Base-by-base conservation (phyloP, 768 basidiomycete genomes). In the Trametes punicea region DNA sequence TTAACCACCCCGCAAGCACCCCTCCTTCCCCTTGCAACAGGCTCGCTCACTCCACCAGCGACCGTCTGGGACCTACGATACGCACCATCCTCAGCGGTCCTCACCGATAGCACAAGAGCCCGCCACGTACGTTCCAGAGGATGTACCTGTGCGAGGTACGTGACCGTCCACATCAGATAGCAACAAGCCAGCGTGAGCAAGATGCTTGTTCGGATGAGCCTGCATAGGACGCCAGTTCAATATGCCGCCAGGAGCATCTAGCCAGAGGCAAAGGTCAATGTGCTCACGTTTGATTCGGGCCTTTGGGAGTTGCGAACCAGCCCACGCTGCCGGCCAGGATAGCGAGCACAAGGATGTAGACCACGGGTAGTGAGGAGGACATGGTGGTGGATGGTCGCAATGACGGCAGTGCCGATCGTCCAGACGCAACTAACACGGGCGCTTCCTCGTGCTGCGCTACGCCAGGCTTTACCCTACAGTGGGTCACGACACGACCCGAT, bases 141-240 rank as follows among this genome's bases (percentile, higher is more conserved):
- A 67, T 98, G 85, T 47, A 97, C 71, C 68, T 98, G 95, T 1
- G 94, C 93, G 69, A 97, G 79, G 73, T 96, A 98, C n/a, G 95
- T 94, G 67, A 96, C 83, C 75, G 88, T 88, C 95, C 95, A 98
- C 85, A 98, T 87, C 64, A 98, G 81, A 75, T 94, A 98, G 73
- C 91, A 95, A 52, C 81, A 87, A 3, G 83, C 75, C 16, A 98
- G 71, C 2, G 90, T 81, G 59, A 98, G 81, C 74, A 92, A 77
- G 45, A 93, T 67, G 59, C 80, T 81, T 2, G 93, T 88, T 62
- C 95, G 88, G 61, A 94, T 81, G 48, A 94, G 81, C 55, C 95
- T 98, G 71, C 15, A 38, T 5, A 45, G 15, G 13, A 27, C 29
- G 26, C 13, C 46, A 18, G 53, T 6, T 26, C 34, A 36, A 15